Evolutionary conservation across 805 yeast species (phyloP), one percentile per base, ranked within the genome.

Genomic region (Hanseniaspora occidentalis): DNA sequence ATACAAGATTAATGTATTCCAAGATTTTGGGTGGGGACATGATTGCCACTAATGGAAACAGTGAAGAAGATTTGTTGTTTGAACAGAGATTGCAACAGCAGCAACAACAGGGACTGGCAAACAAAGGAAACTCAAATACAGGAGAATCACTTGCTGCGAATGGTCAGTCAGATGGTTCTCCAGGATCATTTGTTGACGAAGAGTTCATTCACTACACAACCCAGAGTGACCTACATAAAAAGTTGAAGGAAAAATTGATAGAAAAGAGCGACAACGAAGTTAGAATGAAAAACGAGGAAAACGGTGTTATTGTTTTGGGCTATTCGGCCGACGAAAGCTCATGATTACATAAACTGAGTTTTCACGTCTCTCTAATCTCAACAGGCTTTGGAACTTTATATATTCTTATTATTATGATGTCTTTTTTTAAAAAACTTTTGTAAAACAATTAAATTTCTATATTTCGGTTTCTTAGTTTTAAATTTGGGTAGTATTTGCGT

Each of bases 1-100:
- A 52, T 40, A 57, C 58, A n/a, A 57, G 60, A 39, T 42, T 51
- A 17, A 58, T 60, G 64, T 58, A 57, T 39, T 54, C 60, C 6
- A 57, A 56, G 38, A 60, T 60, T 19, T 41, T 60, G 9, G 64
- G 64, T 7, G 64, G 64, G 2, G 63, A 61, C 13, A 42, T 42
- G 11, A 42, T 38, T 2, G 36, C 44, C 6, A 38, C 41, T 4
- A 38, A 38, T 24, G 44, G 41, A 2, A 31, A 23, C n/a, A 40
- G 38, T 14, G 44, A 42, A 31, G 44, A 42, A 35, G 38, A 35
- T 17, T 19, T 42, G 31, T 10, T 33, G 24, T 9, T 38, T n/a
- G 31, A 42, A 14, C 38, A 38, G 11, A 40, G 36, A 17, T 14
- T 33, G 22, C 44, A 42, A 25, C 39, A 38, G 16, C 38, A 42